Evolutionary conservation across 78 protist genomes (phyloP), one percentile per base, ranked within the genome.

Genomic region (Dictyostelium citrinum): DNA sequence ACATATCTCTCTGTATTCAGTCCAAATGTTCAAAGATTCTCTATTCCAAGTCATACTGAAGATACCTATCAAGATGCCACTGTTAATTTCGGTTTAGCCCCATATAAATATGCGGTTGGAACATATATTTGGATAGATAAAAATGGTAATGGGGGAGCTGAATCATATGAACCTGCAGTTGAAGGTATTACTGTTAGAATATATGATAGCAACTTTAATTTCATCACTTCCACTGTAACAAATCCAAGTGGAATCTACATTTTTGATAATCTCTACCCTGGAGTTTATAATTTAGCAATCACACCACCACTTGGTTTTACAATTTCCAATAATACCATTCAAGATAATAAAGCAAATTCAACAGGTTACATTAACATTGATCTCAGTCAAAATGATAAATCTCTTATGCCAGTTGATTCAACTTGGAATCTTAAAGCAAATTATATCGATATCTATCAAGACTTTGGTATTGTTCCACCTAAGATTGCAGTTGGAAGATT

Each of bases 91-190:
- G 94, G 94, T 78, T 12, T 90, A 16, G 43, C 24, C 3, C 61
- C 68, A 61, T 27, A 64, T 20, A 45, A 11, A 24, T 90, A 45
- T 27, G 70, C 82, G 4, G 39, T 90, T 29, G 94, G 94, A 60
- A 74, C 45, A 14, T 72, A 31, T 41, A 60, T 76, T 37, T 90
- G 51, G 49, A 17, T 24, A 41, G 94, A 90, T 64, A 31, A n/a
- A 2, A 78, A 75, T 24, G 80, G 84, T 20, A 61, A 90, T 72
- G 94, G 94, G 41, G 79, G 51, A 9, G 41, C 27, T 39, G 83
- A 90, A 55, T 67, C 94, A 43, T 37, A 51, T 72, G 94, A 90
- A 71, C 24, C 39, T 2, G 72, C 75, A 74, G 22, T 78, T 4
- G 41, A 20, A 5, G 33, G 33, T 24, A 31, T 82, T 1, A 33